phyloP scores from a whole-genome alignment of 176 grass and related monocot genomes.

The Alloteropsis semialata region DNA sequence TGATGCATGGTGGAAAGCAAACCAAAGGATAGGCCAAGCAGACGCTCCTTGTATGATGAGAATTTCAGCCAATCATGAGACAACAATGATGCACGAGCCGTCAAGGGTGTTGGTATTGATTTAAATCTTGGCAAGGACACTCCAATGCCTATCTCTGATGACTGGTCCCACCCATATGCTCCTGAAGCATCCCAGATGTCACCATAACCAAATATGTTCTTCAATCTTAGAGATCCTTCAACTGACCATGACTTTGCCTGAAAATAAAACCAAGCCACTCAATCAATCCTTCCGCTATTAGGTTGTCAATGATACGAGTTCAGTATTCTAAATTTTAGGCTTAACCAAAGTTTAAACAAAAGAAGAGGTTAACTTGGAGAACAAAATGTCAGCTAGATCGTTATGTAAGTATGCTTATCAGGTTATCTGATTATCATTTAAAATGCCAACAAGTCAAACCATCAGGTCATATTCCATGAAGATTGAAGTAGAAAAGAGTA shows the following conservation, averaged over 20 bases:
- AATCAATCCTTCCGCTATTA: constrained; percentile 22
- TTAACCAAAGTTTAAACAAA: no score
- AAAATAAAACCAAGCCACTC: background rate
- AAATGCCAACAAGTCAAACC: background rate
- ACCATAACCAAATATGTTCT: constrained; percentile 66
- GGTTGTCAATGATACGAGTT: background rate
- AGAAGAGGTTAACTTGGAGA: background rate
- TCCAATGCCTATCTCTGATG: constrained; percentile 48
- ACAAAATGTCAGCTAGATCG: background rate
- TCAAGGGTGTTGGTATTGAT: constrained; percentile 50
- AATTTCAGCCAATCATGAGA: constrained; percentile 67
- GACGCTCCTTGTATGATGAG: constrained; percentile 71
- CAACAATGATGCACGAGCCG: constrained; percentile 44
- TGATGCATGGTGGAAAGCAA: constrained; percentile 62
- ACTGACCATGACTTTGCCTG: constrained; percentile 58
- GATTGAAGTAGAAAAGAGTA: background rate
- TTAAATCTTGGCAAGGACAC: constrained; percentile 59
- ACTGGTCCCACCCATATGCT: constrained; percentile 56
- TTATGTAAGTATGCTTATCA: background rate
- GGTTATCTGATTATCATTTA: background rate
- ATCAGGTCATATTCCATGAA: background rate
- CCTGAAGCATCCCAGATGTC: constrained; percentile 77
- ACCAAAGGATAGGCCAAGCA: constrained; percentile 60
- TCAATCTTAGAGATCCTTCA: constrained; percentile 57
- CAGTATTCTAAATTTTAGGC: no score